phyloP scores from a whole-genome alignment of 1,284 basidiomycete species.

The Pseudozyma sp. region DNA sequence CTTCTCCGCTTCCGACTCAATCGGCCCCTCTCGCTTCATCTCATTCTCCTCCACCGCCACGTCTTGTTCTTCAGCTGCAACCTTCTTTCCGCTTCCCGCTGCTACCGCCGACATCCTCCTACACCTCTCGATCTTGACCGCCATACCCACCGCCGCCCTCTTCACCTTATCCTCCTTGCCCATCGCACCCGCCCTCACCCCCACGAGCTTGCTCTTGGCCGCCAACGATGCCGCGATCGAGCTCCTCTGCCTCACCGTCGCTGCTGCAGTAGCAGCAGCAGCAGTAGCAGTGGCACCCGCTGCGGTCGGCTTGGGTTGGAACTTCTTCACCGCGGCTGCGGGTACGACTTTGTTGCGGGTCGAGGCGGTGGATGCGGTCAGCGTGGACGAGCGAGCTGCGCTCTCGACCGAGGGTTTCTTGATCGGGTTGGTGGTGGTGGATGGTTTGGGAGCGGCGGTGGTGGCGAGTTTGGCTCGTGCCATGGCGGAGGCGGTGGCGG shows the following conservation, averaged over 20 bases:
- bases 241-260: constrained; percentile 12
- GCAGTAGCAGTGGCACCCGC: no score
- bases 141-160: constrained; percentile 15
- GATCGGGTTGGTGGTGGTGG: background rate
- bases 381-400: constrained; percentile 9
- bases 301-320: constrained; percentile 25
- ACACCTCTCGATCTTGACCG: constrained; percentile 13
- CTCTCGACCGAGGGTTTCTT: constrained; percentile 2
- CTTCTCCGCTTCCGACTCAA: background rate
- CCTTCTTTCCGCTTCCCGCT: background rate
- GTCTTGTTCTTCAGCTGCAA: background rate
- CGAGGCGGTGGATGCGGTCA: constrained; percentile 36
- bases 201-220: constrained; percentile 32
- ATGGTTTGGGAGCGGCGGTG: background rate
- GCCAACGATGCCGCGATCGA: constrained; percentile 23
- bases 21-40: no score
- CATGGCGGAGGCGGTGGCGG: constrained; percentile 1
- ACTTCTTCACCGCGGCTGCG: constrained; percentile 22
- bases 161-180: constrained; percentile 17
- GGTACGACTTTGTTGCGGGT: constrained; percentile 42
- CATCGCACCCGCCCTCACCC: constrained; percentile 3
- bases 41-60: no score
- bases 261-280: no score
- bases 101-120: constrained; percentile 11
- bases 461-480: constrained; percentile 9